These are phyloP conservation scores for Paspalum notatum DNA, from an alignment of 176 grass and related monocot species.

Conservation along the genomic window DNA sequence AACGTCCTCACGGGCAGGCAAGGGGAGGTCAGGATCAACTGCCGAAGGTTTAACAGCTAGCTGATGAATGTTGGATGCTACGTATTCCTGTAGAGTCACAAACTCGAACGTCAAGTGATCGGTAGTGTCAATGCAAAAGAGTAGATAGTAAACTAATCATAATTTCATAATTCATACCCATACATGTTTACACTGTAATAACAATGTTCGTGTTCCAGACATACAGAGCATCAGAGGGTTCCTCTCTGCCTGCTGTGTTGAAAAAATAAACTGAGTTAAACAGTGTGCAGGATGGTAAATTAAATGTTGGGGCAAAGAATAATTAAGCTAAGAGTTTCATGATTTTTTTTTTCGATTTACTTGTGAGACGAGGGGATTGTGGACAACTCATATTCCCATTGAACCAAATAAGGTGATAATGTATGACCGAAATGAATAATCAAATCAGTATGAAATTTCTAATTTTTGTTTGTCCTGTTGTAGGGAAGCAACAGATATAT, in stretches of 20 bases:
- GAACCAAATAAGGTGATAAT: no score
- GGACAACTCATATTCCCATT: background rate
- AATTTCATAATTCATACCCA: background rate
- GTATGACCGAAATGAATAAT: background rate
- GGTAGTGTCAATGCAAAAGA: background rate
- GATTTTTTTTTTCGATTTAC: background rate
- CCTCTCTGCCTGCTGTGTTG: background rate
- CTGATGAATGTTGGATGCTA: background rate
- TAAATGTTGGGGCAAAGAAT: background rate
- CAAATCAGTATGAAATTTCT: background rate
- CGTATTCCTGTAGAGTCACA: background rate
- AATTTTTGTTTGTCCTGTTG: background rate
- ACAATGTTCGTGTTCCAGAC: background rate
- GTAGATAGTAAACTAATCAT: background rate
- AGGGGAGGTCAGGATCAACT: constrained; percentile 53
- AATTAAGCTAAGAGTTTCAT: background rate
- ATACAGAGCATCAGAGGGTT: background rate
- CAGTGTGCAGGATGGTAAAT: background rate
- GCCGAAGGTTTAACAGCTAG: constrained; percentile 42
- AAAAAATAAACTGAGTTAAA: background rate
- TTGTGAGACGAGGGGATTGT: background rate
- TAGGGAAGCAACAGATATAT: background rate
- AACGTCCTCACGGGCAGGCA: constrained; percentile 34
- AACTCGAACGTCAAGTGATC: background rate
- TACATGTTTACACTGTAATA: background rate